Evolutionary conservation across 1,139 yeast species (phyloP), one percentile per base, ranked within the genome.

Genomic region (Hansenula anomala): DNA sequence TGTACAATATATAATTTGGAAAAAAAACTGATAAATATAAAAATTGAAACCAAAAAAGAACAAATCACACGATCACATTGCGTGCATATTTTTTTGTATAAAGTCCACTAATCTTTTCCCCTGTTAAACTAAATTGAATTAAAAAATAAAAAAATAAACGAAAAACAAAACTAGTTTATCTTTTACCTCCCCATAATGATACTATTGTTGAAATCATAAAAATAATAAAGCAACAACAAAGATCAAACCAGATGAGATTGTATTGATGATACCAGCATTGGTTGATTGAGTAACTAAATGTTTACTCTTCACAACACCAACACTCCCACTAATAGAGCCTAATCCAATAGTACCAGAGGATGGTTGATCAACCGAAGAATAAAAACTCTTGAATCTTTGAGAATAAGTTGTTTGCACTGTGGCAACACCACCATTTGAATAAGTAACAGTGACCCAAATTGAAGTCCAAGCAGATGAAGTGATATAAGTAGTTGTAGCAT

Each of bases 231-330:
- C 47, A 30, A 37, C 30, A 30, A 46, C 31, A 38, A 48, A 45
- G 26, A 51, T 28, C 13, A 51, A 26, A 23, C 46, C 33, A 8
- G 52, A 42, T 16, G 51, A 46, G 11, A 47, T 16, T 3, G 43
- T 35, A 11, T 43, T 38, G 15, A 30, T 38, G 12, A 40, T 39
- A 30, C 20, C 40, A n/a, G 15, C 33, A 26, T 42, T 48, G 14
- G 39, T 25, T 14, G 46, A 34, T 10, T 46, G n/a, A 3, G 56
- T 52, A 11, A 54, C 34, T 9, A 23, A 40, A 13, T 60, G 44
- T 53, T 79, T 78, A 2, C 63, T 50, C 52, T 77, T 69, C n/a
- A 75, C 64, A 3, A 64, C 60, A 13, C 92, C 94, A n/a, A 82
- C 76, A 0, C 67, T 51, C 1, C 88, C 89, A 12, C 70, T 54